Evolutionary conservation across 305 asterid species (phyloP), one percentile per base, ranked within the genome.

Genomic region (Withania somnifera): DNA sequence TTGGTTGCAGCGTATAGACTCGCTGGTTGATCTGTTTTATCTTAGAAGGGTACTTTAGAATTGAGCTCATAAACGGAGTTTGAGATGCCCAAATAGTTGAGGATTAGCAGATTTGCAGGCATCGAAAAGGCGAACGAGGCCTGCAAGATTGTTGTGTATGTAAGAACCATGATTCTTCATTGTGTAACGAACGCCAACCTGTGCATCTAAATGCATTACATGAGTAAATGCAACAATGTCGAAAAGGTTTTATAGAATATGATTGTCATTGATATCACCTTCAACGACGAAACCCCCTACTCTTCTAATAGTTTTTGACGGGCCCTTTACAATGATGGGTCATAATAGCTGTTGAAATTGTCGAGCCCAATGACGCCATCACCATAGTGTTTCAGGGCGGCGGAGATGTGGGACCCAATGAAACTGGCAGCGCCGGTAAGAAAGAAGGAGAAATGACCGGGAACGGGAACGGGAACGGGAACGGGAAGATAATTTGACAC

Each of bases 371-470:
- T 90, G 19, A 89, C 93, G 80, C 93, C 94, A 84, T 91, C 94
- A 1, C 94, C 94, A 19, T 91, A 91, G 34, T 85, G 89, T 22
- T 87, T 91, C 15, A 91, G 79, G 3, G 93, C 88, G 64, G 89
- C 89, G 38, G 94, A 87, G 22, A 88, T 92, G 82, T 91, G 92
- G 79, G 84, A 80, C 3, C 94, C 94, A 67, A 91, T 89, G 88
- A 89, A 91, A 0, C 94, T 93, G 67, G 89, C 95, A 36, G 93
- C 95, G 77, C 98, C 95, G 52, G 98, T 93, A 26, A 92, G 95
- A 40, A 93, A 92, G 7, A 92, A 91, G 36, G 93, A 79, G 61
- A 84, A n/a, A 38, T 95, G 94, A 87, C 54, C 80, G 82, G n/a
- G 86, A 88, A 87, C 83, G 57, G 81, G 91, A 86, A 61, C 86